Evolutionary conservation across 2,329 filamentous ascomycete genomes (phyloP), one percentile per base, ranked within the genome.

Genomic region (Sclerotinia minor): DNA sequence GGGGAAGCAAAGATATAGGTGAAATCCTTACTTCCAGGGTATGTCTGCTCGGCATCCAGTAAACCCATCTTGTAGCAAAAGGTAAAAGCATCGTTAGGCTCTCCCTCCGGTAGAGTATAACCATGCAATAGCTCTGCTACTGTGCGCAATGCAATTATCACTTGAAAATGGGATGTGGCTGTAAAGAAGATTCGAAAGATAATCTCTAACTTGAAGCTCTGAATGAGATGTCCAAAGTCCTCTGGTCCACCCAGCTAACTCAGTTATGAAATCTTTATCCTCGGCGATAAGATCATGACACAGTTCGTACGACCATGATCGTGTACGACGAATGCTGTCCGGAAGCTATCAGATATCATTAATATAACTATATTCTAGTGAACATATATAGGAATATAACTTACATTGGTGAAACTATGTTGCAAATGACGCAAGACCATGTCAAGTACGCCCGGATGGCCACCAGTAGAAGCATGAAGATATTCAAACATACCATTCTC

Each of bases 1-100:
- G 41, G 57, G n/a, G 57, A 59, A 32, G 57, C 41, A 26, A 59
- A 59, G 29, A 9, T 13, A 47, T 59, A 59, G 19, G 57, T 59
- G 19, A 59, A 8, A 47, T 45, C 57, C 19, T 5, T 4, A 15
- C 26, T 47, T 47, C 41, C 41, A 59, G 19, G 24, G 17, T 3
- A 7, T 13, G 2, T 1, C 19, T 59, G 21, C 19, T 59, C 57
- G 45, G 24, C 11, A 5, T 45, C 24, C 45, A 59, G 24, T 38
- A 59, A 59, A 9, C 55, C 55, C 38, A 59, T 45, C 44, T 29
- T 59, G 13, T 59, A 29, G 17, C 24, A 59, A 38, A 59, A 45
- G 24, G 55, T 24, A 11, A 59, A 19, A 29, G 55, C 38, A 59
- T 29, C 21, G 7, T 13, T 29, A 29, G 38, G 15, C 13, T 41